A percentile compares a stretch with the other conserved stretches of the same genome.
Conservation (phyloP, 352 stramenopile species). For the Pseudoperonospora humuli region DNA sequence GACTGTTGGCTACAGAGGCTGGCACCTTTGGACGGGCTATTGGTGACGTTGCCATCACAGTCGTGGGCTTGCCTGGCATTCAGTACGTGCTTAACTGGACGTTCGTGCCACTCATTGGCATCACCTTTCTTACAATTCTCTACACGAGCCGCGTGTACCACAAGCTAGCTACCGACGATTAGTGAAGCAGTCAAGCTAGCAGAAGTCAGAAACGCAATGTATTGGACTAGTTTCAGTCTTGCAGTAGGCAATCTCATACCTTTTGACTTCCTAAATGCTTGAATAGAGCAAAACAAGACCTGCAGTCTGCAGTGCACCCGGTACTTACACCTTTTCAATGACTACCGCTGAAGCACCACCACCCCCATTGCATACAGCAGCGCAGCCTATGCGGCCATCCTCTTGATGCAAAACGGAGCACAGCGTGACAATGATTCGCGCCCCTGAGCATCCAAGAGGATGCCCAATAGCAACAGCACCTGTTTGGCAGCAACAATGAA, state of each 20-base stretch:
- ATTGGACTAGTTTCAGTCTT: no score
- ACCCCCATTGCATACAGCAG: slow-evolving; percentile 95
- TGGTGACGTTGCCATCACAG: slow-evolving; percentile 80
- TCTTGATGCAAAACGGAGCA: slow-evolving; percentile 89
- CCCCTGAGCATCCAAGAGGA: slow-evolving; percentile 45
- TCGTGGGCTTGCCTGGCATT: slow-evolving; percentile 72
- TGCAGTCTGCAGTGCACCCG: neutral
- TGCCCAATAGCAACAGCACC: no score
- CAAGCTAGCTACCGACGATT: slow-evolving; percentile 56
- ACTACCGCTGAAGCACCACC: slow-evolving; percentile 92
- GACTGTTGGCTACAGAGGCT: slow-evolving; percentile 89
- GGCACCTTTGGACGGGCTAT: slow-evolving; percentile 86
- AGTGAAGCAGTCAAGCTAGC: slow-evolving; percentile 4
- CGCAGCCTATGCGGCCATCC: slow-evolving; percentile 84
- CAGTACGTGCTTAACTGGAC: slow-evolving; percentile 83
- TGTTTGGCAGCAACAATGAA: no score
- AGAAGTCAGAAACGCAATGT: slow-evolving; percentile 1
- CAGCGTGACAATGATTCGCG: slow-evolving; percentile 89
- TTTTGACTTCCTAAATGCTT: slow-evolving; percentile 10
- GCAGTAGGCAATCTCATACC: no score
- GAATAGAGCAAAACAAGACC: slow-evolving; percentile 6
- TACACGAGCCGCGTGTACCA: slow-evolving; percentile 68
- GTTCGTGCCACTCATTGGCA: slow-evolving; percentile 56
- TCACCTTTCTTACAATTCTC: slow-evolving; percentile 48
- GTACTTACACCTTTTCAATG: slow-evolving; percentile 64